Conservation (phyloP, 108 stramenopile species). For the Aurantiochytrium sp. region DNA sequence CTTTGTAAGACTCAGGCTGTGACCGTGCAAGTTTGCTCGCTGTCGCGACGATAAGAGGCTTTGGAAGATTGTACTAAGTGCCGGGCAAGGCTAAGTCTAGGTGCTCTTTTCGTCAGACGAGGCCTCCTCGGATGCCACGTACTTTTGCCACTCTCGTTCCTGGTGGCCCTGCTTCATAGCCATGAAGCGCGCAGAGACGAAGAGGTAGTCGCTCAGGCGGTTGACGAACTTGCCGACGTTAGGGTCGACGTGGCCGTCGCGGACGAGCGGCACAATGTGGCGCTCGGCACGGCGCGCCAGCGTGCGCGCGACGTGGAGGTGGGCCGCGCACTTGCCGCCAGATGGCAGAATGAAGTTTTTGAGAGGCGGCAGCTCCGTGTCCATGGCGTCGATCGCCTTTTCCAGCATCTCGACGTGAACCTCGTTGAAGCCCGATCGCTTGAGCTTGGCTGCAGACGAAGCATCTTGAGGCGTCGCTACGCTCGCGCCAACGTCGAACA, state of each 20-base stretch:
- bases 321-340: conserved; percentile 30
- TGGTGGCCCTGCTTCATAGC: neutral
- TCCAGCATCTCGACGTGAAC: conserved; percentile 3
- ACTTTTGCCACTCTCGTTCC: conserved; percentile 9
- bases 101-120: no score
- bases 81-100: no score
- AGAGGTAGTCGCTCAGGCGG: conserved; percentile 33
- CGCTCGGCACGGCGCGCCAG: conserved; percentile 33
- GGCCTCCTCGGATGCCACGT: neutral
- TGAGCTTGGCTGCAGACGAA: neutral
- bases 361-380: conserved; percentile 17
- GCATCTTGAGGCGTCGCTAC: conserved; percentile 25
- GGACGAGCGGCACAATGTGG: conserved; percentile 9
- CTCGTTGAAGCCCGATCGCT: neutral
- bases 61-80: no score
- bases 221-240: conserved; percentile 15
- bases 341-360: conserved; percentile 34
- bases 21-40: no score
- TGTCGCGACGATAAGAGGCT: no score
- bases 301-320: conserved; percentile 33
- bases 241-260: neutral
- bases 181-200: conserved; percentile 28
- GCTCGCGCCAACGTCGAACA: conserved; percentile 34
- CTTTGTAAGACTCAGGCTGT: no score
- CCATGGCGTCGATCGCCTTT: conserved; percentile 32